These are phyloP conservation scores for Yamagishiella unicocca DNA, from an alignment of 139 green algal genomes.

Conservation along the genomic window DNA sequence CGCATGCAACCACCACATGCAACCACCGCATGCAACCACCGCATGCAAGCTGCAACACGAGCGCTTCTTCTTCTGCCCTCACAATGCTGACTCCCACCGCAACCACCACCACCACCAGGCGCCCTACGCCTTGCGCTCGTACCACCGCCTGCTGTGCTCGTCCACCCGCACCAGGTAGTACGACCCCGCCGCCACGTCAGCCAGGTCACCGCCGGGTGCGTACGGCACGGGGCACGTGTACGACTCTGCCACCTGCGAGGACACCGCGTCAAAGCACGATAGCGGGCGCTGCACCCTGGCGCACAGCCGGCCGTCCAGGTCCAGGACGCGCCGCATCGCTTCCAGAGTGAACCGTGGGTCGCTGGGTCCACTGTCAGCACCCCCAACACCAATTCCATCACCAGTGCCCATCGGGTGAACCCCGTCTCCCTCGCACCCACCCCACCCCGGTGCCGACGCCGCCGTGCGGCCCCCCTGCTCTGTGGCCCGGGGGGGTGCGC, in stretches of 20 bases:
- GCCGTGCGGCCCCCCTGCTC: background rate
- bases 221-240: constrained; percentile 30
- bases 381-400: background rate
- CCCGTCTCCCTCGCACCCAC: background rate
- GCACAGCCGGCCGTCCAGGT: constrained; percentile 1
- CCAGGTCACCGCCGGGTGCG: constrained; percentile 2
- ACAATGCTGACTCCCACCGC: too few species aligned
- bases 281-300: background rate
- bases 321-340: constrained; percentile 44
- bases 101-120: too few species aligned
- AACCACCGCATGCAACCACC: too few species aligned
- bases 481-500: too few species aligned
- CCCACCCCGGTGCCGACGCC: background rate
- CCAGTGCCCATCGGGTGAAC: background rate
- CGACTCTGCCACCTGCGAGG: constrained; percentile 24
- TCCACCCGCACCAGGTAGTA: constrained; percentile 82
- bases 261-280: background rate
- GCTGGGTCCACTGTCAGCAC: background rate
- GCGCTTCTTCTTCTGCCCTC: too few species aligned
- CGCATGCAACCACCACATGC: too few species aligned
- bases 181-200: constrained; percentile 61
- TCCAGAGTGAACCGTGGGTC: constrained; percentile 58
- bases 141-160: constrained; percentile 65
- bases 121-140: constrained; percentile 57
- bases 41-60: too few species aligned